phyloP scores from a whole-genome alignment of 1,284 basidiomycete species.

The Ceratobasidium sp. region DNA sequence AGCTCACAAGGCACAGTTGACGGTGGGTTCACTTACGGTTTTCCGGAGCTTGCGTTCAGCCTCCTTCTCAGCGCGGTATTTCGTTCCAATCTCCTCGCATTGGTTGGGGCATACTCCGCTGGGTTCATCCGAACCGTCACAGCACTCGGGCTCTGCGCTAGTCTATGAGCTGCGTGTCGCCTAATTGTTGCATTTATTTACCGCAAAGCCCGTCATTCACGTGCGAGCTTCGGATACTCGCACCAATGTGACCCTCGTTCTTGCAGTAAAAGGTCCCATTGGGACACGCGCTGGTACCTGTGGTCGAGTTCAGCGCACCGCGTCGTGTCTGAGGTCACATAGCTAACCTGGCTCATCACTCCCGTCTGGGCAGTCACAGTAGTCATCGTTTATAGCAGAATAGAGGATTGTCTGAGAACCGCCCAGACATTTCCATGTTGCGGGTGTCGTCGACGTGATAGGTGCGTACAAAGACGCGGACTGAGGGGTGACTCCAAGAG shows the following conservation, averaged over 20 bases:
- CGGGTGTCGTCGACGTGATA: slow-evolving; percentile 51
- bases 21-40: slow-evolving; percentile 64
- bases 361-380: slow-evolving; percentile 93
- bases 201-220: slow-evolving; percentile 98
- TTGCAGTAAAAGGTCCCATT: slow-evolving; percentile 84
- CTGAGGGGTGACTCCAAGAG: slow-evolving; percentile 32
- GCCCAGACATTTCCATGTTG: slow-evolving; percentile 77
- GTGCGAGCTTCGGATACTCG: slow-evolving; percentile 78
- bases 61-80: slow-evolving; percentile 71
- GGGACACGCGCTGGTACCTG: slow-evolving; percentile 89
- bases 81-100: slow-evolving; percentile 82
- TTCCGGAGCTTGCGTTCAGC: slow-evolving; percentile 81
- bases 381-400: slow-evolving; percentile 90
- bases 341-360: slow-evolving; percentile 85
- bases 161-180: slow-evolving; percentile 4
- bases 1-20: background rate
- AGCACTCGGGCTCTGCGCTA: slow-evolving; percentile 85
- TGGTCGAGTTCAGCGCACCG: slow-evolving; percentile 15
- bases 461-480: slow-evolving; percentile 36
- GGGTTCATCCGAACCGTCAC: slow-evolving; percentile 96
- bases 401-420: slow-evolving; percentile 77
- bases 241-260: slow-evolving; percentile 90
- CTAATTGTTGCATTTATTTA: slow-evolving; percentile 57
- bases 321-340: background rate
- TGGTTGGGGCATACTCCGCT: slow-evolving; percentile 81